Percentiles rank a stretch among this genome's conserved stretches.
Conservation (phyloP, 2,329 filamentous ascomycete species). For the Botrytis deweyae region DNA sequence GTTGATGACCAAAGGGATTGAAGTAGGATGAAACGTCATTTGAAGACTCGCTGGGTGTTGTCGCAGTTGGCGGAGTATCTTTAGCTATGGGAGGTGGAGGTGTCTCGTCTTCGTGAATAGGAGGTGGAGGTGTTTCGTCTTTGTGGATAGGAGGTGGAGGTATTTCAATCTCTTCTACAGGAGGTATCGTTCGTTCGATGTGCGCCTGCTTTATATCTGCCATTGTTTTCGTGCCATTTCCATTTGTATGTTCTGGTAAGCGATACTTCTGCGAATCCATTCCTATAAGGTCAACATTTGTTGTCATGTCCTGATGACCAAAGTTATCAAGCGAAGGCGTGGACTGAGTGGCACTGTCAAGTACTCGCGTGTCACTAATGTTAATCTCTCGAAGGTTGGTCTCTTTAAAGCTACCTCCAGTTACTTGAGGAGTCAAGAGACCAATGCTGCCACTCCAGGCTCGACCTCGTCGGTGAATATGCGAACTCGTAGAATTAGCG, state of each 20-base stretch:
- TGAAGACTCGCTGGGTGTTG: slow-evolving; percentile 40
- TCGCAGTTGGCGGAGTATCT: slow-evolving; percentile 47
- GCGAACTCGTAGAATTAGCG: slow-evolving; percentile 50
- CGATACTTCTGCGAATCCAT: slow-evolving; percentile 76
- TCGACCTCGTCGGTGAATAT: slow-evolving; percentile 64
- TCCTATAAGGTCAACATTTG: slow-evolving; percentile 47
- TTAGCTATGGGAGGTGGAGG: slow-evolving; percentile 50
- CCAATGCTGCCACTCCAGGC: slow-evolving; percentile 67
- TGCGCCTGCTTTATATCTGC: slow-evolving; percentile 58
- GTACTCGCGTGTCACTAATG: slow-evolving; percentile 29
- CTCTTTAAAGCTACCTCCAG: slow-evolving; percentile 31
- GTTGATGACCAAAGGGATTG: slow-evolving; percentile 61
- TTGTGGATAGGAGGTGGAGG: slow-evolving; percentile 43
- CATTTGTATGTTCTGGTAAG: slow-evolving; percentile 67
- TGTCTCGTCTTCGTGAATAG: slow-evolving; percentile 34
- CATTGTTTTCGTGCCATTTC: slow-evolving; percentile 65
- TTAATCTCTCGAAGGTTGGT: slow-evolving; percentile 30
- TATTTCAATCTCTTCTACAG: slow-evolving; percentile 40
- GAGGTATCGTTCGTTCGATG: slow-evolving; percentile 49
- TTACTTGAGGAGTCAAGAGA: slow-evolving; percentile 36
- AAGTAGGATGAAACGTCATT: slow-evolving; percentile 54
- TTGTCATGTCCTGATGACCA: slow-evolving; percentile 34
- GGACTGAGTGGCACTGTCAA: slow-evolving; percentile 33
- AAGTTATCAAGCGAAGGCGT: slow-evolving; percentile 32
- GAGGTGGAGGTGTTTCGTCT: slow-evolving; percentile 40